Evolutionary conservation across 805 yeast genomes (phyloP).

Genomic region (Metschnikowia aberdeeniae): DNA sequence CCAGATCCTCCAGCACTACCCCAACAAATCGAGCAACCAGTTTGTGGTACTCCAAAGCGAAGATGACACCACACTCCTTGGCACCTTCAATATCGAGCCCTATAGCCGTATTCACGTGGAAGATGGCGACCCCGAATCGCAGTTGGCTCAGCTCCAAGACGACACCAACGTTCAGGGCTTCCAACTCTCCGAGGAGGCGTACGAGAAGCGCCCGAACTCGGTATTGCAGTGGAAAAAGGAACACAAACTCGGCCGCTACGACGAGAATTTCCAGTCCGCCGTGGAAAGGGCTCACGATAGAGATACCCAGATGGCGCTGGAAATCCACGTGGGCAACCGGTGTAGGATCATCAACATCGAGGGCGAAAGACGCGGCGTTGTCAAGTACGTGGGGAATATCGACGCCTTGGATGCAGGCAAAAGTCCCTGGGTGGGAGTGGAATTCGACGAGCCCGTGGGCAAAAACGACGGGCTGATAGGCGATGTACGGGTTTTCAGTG

Average conservation of each 20-base stretch:
- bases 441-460: slow-evolving; percentile 82
- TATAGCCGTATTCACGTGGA: slow-evolving; percentile 53
- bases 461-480: slow-evolving; percentile 76
- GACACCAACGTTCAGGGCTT: slow-evolving; percentile 32
- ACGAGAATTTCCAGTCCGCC: slow-evolving; percentile 35
- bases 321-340: slow-evolving; percentile 46
- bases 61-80: slow-evolving; percentile 20
- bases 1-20: slow-evolving; percentile 50
- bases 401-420: slow-evolving; percentile 51
- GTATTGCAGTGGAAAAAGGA: slow-evolving; percentile 75
- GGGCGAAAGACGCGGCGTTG: slow-evolving; percentile 63
- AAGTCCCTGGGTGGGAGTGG: slow-evolving; percentile 74
- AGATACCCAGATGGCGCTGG: slow-evolving; percentile 12
- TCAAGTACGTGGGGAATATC: slow-evolving; percentile 67
- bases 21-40: slow-evolving; percentile 34
- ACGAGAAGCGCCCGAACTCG: slow-evolving; percentile 55
- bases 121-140: slow-evolving; percentile 52
- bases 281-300: slow-evolving; percentile 6
- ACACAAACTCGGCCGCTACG: slow-evolving; percentile 67
- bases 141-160: slow-evolving; percentile 34
- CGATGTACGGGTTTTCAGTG: slow-evolving; percentile 55
- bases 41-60: slow-evolving; percentile 24
- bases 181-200: slow-evolving; percentile 56
- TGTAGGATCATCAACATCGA: slow-evolving; percentile 46
- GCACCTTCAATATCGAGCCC: slow-evolving; percentile 29